phyloP scores from a whole-genome alignment of 2,329 filamentous ascomycete genomes.

The Zymoseptoria passerinii region DNA sequence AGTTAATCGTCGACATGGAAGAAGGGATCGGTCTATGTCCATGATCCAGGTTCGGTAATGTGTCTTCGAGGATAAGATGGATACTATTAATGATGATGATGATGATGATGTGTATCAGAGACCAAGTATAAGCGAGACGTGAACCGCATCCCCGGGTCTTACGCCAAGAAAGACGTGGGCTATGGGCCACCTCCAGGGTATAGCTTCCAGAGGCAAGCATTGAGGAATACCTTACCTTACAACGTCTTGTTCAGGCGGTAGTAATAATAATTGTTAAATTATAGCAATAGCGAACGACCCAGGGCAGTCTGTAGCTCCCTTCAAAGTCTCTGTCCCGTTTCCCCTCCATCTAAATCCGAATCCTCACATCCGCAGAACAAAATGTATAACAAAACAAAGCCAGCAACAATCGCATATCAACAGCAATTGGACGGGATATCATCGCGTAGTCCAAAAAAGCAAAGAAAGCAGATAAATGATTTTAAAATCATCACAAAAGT shows the following conservation, averaged over 20 bases:
- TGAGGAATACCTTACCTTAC: too few relatives aligned
- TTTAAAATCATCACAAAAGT: slow-evolving; percentile 1
- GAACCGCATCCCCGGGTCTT: background rate
- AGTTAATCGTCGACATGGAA: too few relatives aligned
- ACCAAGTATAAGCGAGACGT: background rate
- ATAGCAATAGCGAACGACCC: background rate
- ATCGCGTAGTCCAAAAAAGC: background rate
- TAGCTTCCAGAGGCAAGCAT: background rate
- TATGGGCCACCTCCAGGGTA: too few relatives aligned
- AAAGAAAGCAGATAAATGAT: background rate
- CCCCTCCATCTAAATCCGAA: background rate
- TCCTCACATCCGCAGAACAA: too few relatives aligned
- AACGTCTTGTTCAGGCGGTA: background rate
- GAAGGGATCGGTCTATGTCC: too few relatives aligned
- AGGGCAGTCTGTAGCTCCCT: background rate
- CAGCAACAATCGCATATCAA: background rate
- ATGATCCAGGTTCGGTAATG: too few relatives aligned
- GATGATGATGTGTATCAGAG: background rate
- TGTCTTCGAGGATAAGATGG: too few relatives aligned
- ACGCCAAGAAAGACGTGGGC: background rate
- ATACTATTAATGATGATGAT: background rate
- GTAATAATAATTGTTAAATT: background rate
- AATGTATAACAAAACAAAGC: background rate
- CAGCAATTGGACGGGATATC: slow-evolving; percentile 3
- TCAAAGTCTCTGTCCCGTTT: slow-evolving; percentile 1